Base-by-base conservation (phyloP, 2,329 filamentous ascomycete species). In the Fonsecaea erecta region DNA sequence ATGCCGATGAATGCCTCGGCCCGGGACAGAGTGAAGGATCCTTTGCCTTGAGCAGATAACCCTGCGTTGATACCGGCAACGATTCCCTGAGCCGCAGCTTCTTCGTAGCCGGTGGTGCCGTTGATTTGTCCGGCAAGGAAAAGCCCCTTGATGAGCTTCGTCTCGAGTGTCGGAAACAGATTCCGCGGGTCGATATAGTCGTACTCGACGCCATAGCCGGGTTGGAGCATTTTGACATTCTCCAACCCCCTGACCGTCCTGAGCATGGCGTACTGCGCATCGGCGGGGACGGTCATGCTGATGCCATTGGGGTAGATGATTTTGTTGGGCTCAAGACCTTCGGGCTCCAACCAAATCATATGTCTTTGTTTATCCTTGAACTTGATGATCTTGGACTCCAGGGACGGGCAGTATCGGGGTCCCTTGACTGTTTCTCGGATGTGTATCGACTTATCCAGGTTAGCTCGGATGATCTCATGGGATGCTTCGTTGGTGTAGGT, bases 121-220 rank as follows among this genome's bases (percentile, higher is more conserved):
- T 99, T 99, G 77, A 99, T 97, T 76, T 99, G 95, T 3, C 95
- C 95, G 0, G 95, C 95, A 34, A 99, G 84, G 79, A 91, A 99
- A 12, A 99, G 85, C 0, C 95, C 95, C 7, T 83, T 82, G 68
- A 99, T 97, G 24, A 90, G 85, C 78, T 98, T 99, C 1, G 95
- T 98, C 77, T 99, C 95, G 7, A 99, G 85, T 0, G 93, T 95
- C n/a, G 90, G 87, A 69, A 89, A 90, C 2, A 99, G 83, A 71
- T 90, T 90, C 59, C 95, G 89, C 18, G 95, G 95, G 75, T 99
- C 95, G 18, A 99, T 92, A 76, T 99, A 99, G 80, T 98, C 95
- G 77, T 99, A 99, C 76, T 99, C 95, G 1, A 99, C 95, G 7
- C 95, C 95, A 74, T 99, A 99, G 8, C 94, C 95, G 1, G 94